Base-by-base conservation (phyloP, 805 yeast genomes). In the Cyberlindnera sargentensis region DNA sequence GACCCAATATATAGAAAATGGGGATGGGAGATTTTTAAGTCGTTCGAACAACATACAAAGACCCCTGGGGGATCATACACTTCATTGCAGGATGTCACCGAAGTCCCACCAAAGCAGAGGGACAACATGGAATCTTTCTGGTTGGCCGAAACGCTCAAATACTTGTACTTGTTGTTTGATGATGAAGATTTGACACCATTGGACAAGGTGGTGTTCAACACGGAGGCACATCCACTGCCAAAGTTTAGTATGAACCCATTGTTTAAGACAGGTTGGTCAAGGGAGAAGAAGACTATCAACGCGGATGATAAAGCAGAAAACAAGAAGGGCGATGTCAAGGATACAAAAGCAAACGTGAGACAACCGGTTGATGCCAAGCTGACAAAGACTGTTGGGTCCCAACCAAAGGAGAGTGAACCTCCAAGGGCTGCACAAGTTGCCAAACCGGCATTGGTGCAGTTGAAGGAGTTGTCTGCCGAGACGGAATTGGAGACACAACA, bases 141-240 rank as follows among this genome's bases (percentile, higher is more conserved):
- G 97, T 71, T 86, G 40, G 90, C 96, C 2, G 96, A 90, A 62
- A 90, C 97, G 4, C 72, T 90, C 59, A 90, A 90, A 63, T 90
- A 89, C 63, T 68, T 89, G 34, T 86, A 86, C 56, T 64, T 87
- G 44, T 66, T 88, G 49, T 88, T 88, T 64, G 93, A 85, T 50
- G 80, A 78, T 52, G 71, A 71, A 15, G 69, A 74, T 48, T 71
- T 78, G 43, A 64, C 84, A 49, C 88, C 90, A 29, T 66, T 89
- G 52, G 76, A 76, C 38, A 65, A 80, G 45, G 74, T 80, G 42
- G 88, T 90, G 5, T 87, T 86, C 70, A 90, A 87, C 65, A 88
- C 96, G 2, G 96, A 89, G 59, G 97, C 95, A 0, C 97, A 89
- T 61, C 93, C 95, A 32, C 77, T 89, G 64, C 96, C 96, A n/a